phyloP scores from a whole-genome alignment of 306 rosid species.

The Cucumis melo region DNA sequence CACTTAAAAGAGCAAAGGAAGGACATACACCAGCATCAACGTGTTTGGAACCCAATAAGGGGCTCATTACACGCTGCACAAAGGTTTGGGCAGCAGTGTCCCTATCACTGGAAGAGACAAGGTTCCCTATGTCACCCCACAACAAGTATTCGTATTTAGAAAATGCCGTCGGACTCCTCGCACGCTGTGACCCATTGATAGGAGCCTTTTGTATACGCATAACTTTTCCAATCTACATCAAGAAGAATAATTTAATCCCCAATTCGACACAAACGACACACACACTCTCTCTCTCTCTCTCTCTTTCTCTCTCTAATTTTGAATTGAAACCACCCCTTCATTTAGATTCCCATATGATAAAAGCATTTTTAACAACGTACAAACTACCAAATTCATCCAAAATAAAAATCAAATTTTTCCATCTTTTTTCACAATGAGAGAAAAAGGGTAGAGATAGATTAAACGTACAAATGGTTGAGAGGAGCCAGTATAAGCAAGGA shows the following conservation, averaged over 20 bases:
- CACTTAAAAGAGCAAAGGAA: background rate
- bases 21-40: slow-evolving; percentile 73
- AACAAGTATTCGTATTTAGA: slow-evolving; percentile 38
- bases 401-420: no score
- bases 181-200: slow-evolving; percentile 16
- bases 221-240: slow-evolving; percentile 57
- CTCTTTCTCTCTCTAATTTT: background rate
- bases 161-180: slow-evolving; percentile 32
- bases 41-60: slow-evolving; percentile 58
- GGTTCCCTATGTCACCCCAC: slow-evolving; percentile 51
- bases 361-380: background rate
- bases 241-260: background rate
- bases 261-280: background rate
- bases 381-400: background rate
- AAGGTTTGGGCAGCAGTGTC: slow-evolving; percentile 37
- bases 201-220: slow-evolving; percentile 59
- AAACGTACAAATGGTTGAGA: slow-evolving; percentile 46
- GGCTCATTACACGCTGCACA: slow-evolving; percentile 55
- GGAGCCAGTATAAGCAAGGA: slow-evolving; percentile 62
- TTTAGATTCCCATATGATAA: background rate
- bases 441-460: background rate
- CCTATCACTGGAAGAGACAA: slow-evolving; percentile 35
- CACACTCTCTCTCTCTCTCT: background rate
- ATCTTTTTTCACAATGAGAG: no score
- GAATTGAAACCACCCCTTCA: background rate